A percentile compares a stretch with the other conserved stretches of the same genome.
Conservation (phyloP, 768 basidiomycete genomes). For the Naganishia antarctica region DNA sequence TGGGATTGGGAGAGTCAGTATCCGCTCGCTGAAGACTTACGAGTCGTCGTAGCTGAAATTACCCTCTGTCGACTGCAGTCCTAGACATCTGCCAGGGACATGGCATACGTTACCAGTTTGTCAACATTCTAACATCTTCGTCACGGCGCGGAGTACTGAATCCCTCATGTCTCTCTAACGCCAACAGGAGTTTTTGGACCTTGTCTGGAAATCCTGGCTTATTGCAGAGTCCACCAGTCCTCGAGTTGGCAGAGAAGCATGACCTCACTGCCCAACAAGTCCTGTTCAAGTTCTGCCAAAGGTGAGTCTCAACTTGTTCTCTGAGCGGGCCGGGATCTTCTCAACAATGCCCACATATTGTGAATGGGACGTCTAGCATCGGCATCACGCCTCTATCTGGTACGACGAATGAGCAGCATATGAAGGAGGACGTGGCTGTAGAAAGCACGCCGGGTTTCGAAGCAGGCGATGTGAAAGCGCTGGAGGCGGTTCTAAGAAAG, state of each 20-base stretch:
- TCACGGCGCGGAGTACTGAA: too few relatives aligned
- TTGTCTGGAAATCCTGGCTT: constrained; percentile 69
- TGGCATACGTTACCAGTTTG: constrained; percentile 73
- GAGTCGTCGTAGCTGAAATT: neutral
- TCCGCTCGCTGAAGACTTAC: neutral
- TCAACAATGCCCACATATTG: too few relatives aligned
- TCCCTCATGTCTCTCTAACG: neutral
- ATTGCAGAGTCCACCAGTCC: constrained; percentile 55
- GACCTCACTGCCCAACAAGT: constrained; percentile 62
- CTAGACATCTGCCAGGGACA: constrained; percentile 62
- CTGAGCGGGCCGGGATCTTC: too few relatives aligned
- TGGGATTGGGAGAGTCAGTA: constrained; percentile 60
- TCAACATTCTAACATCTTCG: too few relatives aligned
- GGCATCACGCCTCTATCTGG: constrained; percentile 71
- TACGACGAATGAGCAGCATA: constrained; percentile 64
- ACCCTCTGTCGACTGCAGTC: constrained; percentile 46
- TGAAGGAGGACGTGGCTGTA: constrained; percentile 60
- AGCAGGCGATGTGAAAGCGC: constrained; percentile 25
- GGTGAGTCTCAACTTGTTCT: constrained; percentile 32
- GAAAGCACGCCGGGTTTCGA: constrained; percentile 24
- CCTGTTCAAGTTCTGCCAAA: constrained; percentile 64
- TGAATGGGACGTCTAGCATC: constrained; percentile 47
- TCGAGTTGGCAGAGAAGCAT: constrained; percentile 53
- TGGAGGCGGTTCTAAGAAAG: constrained; percentile 61
- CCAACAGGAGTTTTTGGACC: constrained; percentile 70